Evolutionary conservation across 2,329 filamentous ascomycete genomes (phyloP), one percentile per base, ranked within the genome.

Genomic region (Aspergillus luchuensis): DNA sequence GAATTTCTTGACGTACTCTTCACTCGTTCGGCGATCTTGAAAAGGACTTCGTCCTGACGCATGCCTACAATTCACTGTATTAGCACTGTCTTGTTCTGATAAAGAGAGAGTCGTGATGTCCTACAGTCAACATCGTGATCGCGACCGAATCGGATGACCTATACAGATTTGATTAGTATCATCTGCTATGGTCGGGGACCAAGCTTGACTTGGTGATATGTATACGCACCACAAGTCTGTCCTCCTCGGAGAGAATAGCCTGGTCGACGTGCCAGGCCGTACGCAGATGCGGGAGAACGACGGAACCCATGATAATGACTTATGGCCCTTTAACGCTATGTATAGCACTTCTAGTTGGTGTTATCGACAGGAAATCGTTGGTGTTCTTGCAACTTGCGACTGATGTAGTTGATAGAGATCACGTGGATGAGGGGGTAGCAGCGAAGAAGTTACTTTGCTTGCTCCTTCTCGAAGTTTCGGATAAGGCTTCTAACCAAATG

Each of bases 241-340:
- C 94, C 74, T 97, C 92, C 80, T 98, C 93, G 47, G 84, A 85
- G 73, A 91, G 88, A 73, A 97, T 97, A 65, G 93, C 92, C 80
- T 98, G 93, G 82, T 98, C 95, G 73, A 99, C 95, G 78, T 99
- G 95, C 95, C 94, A 99, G 77, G 91, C 95, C 45, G 91, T 93
- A 69, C 87, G 86, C 50, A 99, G 85, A 78, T 98, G 94, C 49
- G 94, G 94, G 56, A 99, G 87, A 53, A 96, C 91, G 64, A 97
- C 91, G 71, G 92, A 97, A 70, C 92, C 92, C 87, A 88, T 88
- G 63, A 51, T 75, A 62, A 45, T 3, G 30, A 23, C 36, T 28
- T 47, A 3, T 36, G 5, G 33, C 1, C 33, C 11, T 13, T 15
- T 13, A 13, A 13, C 10, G 33, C 33, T 36, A 15, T 33, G 33